Conservation (phyloP, 768 basidiomycete genomes). For the Leccinum barrowsii region DNA sequence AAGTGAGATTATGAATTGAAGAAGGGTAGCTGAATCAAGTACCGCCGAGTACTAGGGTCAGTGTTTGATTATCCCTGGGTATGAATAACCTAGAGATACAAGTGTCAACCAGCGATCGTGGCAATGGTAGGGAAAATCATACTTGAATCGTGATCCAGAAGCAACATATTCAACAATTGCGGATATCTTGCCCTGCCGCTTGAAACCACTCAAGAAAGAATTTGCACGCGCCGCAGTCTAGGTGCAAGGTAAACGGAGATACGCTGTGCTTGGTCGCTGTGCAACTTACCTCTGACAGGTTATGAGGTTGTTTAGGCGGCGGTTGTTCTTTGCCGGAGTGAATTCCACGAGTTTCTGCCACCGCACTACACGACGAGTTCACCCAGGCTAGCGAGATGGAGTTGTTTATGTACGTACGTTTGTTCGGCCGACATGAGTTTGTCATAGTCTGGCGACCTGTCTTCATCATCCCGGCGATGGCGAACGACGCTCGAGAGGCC, state of each 20-base stretch:
- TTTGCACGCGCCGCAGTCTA: constrained; percentile 71
- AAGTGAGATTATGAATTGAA: constrained; percentile 4
- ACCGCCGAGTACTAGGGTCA: constrained; percentile 91
- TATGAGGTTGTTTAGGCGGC: constrained; percentile 75
- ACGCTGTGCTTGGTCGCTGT: neutral
- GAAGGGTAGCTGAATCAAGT: constrained; percentile 1
- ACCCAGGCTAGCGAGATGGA: neutral
- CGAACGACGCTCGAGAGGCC: constrained; percentile 87
- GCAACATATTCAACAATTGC: constrained; percentile 93
- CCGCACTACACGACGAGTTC: constrained; percentile 52
- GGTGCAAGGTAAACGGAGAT: constrained; percentile 1
- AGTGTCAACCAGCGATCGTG: neutral
- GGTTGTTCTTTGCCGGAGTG: constrained; percentile 91
- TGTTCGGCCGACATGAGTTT: constrained; percentile 95
- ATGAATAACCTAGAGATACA: constrained; percentile 58
- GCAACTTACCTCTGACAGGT: constrained; percentile 79
- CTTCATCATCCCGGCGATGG: constrained; percentile 93
- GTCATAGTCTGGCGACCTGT: constrained; percentile 93
- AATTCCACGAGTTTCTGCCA: constrained; percentile 73
- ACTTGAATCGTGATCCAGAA: constrained; percentile 96
- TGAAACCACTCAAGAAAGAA: constrained; percentile 89
- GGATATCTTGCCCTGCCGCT: constrained; percentile 77
- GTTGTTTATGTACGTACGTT: constrained; percentile 51
- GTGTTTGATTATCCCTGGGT: constrained; percentile 88
- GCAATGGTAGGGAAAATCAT: constrained; percentile 13